These are phyloP conservation scores for Gaeumannomyces sp. DNA, from an alignment of 2,329 filamentous ascomycete genomes.

Conservation along the genomic window DNA sequence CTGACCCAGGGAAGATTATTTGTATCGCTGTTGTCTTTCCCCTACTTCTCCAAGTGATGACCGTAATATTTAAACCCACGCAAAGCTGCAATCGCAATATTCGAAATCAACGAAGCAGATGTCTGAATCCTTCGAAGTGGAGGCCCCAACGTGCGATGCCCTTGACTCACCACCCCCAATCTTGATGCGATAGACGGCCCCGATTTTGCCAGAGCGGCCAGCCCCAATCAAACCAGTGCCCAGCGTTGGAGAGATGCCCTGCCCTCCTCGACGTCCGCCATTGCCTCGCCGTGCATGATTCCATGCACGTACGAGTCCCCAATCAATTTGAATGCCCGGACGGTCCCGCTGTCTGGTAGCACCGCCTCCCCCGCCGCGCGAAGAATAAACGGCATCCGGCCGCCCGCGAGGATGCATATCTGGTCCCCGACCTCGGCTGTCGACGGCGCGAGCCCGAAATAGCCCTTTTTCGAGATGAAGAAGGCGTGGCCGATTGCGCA, in stretches of 20 bases:
- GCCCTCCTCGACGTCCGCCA: neutral
- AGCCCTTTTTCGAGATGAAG: neutral
- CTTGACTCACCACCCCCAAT: too few relatives aligned
- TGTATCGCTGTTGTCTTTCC: too few relatives aligned
- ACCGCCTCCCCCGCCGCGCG: neutral
- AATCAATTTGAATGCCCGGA: neutral
- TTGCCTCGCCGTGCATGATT: neutral
- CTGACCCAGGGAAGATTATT: too few relatives aligned
- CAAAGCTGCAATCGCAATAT: too few relatives aligned
- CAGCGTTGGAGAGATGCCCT: neutral
- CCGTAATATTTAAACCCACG: too few relatives aligned
- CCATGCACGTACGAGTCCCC: neutral
- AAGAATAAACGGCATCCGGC: neutral
- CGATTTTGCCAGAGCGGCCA: too few relatives aligned
- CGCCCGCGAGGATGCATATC: neutral
- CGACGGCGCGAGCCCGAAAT: neutral
- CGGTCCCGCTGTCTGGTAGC: neutral
- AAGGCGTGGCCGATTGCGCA: neutral
- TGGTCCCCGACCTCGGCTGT: neutral
- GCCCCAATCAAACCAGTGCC: neutral
- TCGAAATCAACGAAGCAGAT: too few relatives aligned
- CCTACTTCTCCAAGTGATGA: too few relatives aligned
- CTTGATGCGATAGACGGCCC: too few relatives aligned
- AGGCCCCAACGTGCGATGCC: too few relatives aligned
- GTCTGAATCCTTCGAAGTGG: too few relatives aligned